These are phyloP conservation scores for Metschnikowia borealis DNA, from an alignment of 805 yeast species.

Conservation along the genomic window DNA sequence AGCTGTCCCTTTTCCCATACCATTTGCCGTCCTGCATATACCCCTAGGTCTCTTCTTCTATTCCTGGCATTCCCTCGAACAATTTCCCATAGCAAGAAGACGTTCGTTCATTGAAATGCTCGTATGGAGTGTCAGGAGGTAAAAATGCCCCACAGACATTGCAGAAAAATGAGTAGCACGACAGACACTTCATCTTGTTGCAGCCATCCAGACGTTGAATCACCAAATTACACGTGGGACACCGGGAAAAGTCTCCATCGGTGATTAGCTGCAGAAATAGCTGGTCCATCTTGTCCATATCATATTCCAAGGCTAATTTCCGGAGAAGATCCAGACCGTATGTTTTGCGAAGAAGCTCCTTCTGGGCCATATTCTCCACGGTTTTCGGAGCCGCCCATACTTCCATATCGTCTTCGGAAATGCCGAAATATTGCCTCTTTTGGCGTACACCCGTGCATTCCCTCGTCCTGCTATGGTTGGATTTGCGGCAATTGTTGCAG, in stretches of 20 bases:
- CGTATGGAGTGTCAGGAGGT: constrained; percentile 43
- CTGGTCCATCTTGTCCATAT: constrained; percentile 35
- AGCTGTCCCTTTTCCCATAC: too few species aligned
- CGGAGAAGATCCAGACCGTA: constrained; percentile 45
- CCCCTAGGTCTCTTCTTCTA: background rate
- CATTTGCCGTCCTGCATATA: too few species aligned
- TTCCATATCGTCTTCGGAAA: constrained; percentile 31
- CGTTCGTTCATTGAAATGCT: constrained; percentile 43
- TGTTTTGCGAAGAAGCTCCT: constrained; percentile 25
- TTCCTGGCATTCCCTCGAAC: constrained; percentile 47
- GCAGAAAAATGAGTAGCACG: constrained; percentile 50
- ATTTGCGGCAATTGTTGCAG: constrained; percentile 52
- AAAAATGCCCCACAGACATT: constrained; percentile 48
- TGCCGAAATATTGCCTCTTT: constrained; percentile 23
- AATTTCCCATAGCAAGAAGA: constrained; percentile 47
- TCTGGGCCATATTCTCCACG: constrained; percentile 13
- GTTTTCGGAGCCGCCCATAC: constrained; percentile 34
- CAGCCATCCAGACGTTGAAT: constrained; percentile 60
- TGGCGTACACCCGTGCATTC: constrained; percentile 32
- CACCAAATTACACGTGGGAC: constrained; percentile 50
- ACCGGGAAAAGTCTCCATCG: constrained; percentile 42
- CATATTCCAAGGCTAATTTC: constrained; percentile 41
- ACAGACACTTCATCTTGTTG: constrained; percentile 55
- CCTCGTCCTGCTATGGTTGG: constrained; percentile 57
- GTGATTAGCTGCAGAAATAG: constrained; percentile 42